phyloP scores from a whole-genome alignment of 208 protist species.

The Trypanosoma avium region DNA sequence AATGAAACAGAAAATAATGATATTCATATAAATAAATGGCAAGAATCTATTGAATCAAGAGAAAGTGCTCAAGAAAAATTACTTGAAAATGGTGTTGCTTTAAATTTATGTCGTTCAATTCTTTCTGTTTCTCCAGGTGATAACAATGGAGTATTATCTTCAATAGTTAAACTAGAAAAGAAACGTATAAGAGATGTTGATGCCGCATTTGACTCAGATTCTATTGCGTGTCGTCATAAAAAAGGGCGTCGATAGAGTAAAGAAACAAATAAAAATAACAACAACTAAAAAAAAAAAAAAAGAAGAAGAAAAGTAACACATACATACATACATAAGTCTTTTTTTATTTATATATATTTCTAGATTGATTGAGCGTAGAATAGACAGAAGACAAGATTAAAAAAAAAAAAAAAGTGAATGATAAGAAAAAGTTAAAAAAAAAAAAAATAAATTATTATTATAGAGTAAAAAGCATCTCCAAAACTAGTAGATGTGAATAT shows the following conservation, averaged over 20 bases:
- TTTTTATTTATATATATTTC: neutral
- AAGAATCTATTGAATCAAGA: conserved; percentile 25
- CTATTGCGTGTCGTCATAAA: conserved; percentile 41
- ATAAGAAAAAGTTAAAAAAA: neutral
- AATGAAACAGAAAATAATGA: no score
- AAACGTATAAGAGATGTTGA: conserved; percentile 59
- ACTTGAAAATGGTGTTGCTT: conserved; percentile 5
- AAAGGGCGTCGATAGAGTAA: conserved; percentile 8
- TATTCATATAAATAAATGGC: conserved; percentile 25
- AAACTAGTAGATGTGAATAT: neutral
- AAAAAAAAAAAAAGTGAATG: neutral
- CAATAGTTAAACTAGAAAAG: conserved; percentile 10
- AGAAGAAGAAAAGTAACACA: neutral
- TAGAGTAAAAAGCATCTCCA: neutral
- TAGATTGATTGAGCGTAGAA: no score
- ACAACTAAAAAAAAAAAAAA: neutral
- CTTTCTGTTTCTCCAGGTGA: neutral
- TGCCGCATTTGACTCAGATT: conserved; percentile 51
- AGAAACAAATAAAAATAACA: no score
- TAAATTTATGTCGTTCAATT: conserved; percentile 6
- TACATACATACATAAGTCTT: neutral
- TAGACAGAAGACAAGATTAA: neutral
- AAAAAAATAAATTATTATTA: neutral
- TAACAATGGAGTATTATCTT: neutral
- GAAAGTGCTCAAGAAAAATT: conserved; percentile 20